phyloP scores from a whole-genome alignment of 805 yeast species.

The Candida ovalis region DNA sequence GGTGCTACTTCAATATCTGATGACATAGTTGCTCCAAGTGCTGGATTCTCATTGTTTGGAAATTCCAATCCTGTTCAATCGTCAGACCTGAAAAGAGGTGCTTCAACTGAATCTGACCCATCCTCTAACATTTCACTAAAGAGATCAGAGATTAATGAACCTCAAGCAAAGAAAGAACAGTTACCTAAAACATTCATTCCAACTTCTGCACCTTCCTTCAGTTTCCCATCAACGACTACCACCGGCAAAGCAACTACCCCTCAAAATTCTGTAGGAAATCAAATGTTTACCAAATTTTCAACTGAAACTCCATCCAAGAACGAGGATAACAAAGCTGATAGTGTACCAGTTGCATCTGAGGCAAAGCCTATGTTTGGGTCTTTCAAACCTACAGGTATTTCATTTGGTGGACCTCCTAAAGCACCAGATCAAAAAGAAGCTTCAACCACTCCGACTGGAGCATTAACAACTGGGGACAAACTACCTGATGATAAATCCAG shows the following conservation, averaged over 20 bases:
- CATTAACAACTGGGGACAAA: background rate
- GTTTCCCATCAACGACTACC: too few species aligned
- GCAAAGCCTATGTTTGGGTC: background rate
- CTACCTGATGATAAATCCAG: too few species aligned
- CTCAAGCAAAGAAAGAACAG: background rate
- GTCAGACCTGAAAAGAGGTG: background rate
- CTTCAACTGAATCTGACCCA: background rate
- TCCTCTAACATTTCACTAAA: background rate
- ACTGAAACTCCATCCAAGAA: background rate
- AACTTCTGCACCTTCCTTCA: too few species aligned
- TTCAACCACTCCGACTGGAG: background rate
- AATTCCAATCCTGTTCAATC: background rate
- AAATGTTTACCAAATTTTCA: background rate
- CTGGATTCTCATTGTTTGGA: constrained; percentile 10
- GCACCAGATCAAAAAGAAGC: background rate
- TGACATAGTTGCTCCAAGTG: constrained; percentile 7
- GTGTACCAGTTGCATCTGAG: too few species aligned
- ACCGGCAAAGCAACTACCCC: too few species aligned
- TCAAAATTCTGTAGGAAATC: too few species aligned
- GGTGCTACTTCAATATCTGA: background rate
- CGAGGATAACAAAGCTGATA: too few species aligned
- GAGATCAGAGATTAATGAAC: background rate
- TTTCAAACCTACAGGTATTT: background rate
- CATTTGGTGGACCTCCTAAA: background rate
- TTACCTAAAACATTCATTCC: too few species aligned